Conservation (phyloP, 2,329 filamentous ascomycete species). For the Leptographium lundbergii region DNA sequence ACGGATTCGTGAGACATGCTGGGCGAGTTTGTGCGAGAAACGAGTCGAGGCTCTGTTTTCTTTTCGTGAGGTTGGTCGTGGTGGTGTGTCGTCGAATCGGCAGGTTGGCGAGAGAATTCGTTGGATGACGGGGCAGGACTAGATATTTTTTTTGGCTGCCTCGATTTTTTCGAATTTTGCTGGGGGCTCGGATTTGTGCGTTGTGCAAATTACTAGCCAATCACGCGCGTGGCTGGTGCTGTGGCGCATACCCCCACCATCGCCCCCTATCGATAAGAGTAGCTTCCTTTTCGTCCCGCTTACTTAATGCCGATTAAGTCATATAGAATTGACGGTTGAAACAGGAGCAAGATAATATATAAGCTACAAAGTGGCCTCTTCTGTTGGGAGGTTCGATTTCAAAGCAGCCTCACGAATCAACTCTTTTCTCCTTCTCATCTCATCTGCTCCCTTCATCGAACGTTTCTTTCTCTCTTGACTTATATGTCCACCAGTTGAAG, state of each 20-base stretch:
- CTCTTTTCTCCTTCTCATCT: neutral
- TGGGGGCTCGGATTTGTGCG: slow-evolving; percentile 10
- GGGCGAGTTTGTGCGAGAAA: slow-evolving; percentile 19
- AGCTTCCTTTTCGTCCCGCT: neutral
- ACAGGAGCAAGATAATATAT: neutral
- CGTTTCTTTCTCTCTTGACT: neutral
- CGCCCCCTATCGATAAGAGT: slow-evolving; percentile 7
- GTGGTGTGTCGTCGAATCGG: slow-evolving; percentile 1
- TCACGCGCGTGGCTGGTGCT: slow-evolving; percentile 1
- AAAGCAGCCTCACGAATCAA: neutral
- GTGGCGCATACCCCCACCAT: neutral
- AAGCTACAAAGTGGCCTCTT: slow-evolving; percentile 14
- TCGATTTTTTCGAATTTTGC: slow-evolving; percentile 7
- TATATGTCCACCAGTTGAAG: neutral
- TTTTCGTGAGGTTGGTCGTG: neutral
- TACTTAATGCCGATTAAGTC: neutral
- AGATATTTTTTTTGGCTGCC: slow-evolving; percentile 2
- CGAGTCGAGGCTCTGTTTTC: neutral
- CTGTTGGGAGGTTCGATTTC: neutral
- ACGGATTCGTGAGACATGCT: slow-evolving; percentile 76
- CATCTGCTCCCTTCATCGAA: neutral
- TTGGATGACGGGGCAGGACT: neutral
- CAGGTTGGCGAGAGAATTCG: neutral
- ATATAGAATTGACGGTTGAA: neutral
- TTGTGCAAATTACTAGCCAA: slow-evolving; percentile 1